Conservation (phyloP, 176 grass and related monocot species). For the Oryza punctata region DNA sequence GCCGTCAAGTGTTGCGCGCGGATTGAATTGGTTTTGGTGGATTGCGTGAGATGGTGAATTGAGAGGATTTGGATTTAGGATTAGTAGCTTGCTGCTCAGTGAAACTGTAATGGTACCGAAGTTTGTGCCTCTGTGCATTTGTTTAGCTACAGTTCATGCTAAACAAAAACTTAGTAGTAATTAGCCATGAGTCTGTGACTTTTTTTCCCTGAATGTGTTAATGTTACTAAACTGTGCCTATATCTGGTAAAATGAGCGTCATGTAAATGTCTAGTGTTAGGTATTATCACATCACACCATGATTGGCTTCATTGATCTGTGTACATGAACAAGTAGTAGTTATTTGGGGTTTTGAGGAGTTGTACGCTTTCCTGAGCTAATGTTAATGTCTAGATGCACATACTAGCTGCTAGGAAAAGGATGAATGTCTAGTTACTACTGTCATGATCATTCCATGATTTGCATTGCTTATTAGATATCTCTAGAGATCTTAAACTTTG, state of each 20-base stretch:
- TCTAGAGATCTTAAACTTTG: neutral
- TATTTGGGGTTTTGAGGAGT: neutral
- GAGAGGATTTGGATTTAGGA: neutral
- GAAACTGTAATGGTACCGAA: neutral
- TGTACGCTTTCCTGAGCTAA: neutral
- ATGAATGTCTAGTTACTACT: neutral
- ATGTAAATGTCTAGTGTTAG: neutral
- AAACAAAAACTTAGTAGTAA: conserved; percentile 1
- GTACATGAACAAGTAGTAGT: neutral
- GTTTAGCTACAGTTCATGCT: conserved; percentile 5
- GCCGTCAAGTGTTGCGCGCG: neutral
- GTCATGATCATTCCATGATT: neutral
- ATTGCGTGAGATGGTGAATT: neutral
- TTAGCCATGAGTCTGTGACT: neutral
- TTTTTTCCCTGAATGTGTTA: neutral
- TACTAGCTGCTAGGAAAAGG: conserved; percentile 3
- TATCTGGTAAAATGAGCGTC: neutral
- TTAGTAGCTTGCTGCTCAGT: neutral
- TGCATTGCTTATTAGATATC: neutral
- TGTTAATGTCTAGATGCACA: conserved; percentile 3
- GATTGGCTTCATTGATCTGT: neutral
- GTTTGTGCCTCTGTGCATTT: conserved; percentile 12
- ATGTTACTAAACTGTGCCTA: neutral
- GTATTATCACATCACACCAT: neutral
- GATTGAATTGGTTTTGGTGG: neutral